Conservation (phyloP, 768 basidiomycete species). For the Termitomyces bulborhizus region DNA sequence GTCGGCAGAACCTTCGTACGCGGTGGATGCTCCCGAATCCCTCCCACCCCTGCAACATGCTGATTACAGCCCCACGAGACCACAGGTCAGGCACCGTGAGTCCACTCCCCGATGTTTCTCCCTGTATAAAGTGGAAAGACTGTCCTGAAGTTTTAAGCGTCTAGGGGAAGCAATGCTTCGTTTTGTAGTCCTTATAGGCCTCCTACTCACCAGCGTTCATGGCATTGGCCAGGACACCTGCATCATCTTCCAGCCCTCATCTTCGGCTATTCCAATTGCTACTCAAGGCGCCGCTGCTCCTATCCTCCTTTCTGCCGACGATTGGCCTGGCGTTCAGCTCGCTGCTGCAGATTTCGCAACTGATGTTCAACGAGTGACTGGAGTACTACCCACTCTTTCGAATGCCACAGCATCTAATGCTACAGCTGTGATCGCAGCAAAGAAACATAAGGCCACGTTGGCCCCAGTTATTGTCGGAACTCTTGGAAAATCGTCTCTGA, state of each 20-base stretch:
- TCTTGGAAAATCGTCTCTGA: conserved; percentile 49
- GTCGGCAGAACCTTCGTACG: conserved; percentile 2
- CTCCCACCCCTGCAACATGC: neutral
- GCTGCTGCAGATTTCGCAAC: conserved; percentile 53
- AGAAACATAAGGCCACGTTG: conserved; percentile 3
- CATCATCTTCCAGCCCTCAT: conserved; percentile 36
- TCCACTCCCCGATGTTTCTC: conserved; percentile 4
- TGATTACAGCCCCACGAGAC: conserved; percentile 1
- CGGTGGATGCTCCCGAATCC: neutral
- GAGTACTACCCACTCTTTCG: conserved; percentile 38
- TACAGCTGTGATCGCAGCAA: conserved; percentile 20
- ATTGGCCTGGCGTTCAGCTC: conserved; percentile 61
- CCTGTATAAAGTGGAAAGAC: neutral
- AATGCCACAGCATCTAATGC: conserved; percentile 46
- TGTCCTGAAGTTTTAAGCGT: neutral
- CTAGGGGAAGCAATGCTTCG: conserved; percentile 1
- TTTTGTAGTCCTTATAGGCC: conserved; percentile 1
- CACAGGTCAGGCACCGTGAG: neutral
- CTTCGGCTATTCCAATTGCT: conserved; percentile 37
- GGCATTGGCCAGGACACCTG: conserved; percentile 46
- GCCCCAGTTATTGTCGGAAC: conserved; percentile 61
- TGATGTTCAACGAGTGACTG: conserved; percentile 58
- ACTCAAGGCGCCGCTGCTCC: conserved; percentile 39
- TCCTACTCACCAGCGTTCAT: conserved; percentile 14
- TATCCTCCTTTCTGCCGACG: conserved; percentile 45